Conservation (phyloP, 495 filamentous ascomycete species). For the Hypomontagnella submonticulosa region DNA sequence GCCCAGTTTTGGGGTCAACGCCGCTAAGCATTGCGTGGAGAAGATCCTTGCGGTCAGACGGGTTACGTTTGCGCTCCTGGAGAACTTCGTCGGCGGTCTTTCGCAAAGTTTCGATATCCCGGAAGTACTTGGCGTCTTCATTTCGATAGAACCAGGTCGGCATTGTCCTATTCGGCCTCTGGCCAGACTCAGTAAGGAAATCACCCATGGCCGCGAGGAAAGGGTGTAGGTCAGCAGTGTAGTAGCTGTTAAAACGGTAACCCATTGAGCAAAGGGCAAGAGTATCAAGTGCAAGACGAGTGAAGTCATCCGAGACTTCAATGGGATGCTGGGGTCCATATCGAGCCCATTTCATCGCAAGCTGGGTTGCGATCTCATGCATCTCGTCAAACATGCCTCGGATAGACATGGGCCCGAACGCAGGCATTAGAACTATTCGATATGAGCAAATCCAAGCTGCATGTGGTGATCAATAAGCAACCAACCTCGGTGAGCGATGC, state of each 20-base stretch:
- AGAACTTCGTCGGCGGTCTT: conserved; percentile 69
- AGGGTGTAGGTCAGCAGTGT: conserved; percentile 71
- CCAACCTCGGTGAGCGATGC: conserved; percentile 70
- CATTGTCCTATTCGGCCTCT: conserved; percentile 64
- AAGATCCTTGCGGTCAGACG: conserved; percentile 72
- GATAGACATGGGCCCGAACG: conserved; percentile 78
- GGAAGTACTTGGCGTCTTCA: conserved; percentile 65
- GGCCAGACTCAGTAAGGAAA: conserved; percentile 66
- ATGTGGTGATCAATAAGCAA: neutral
- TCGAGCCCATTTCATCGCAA: conserved; percentile 81
- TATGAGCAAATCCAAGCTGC: conserved; percentile 25
- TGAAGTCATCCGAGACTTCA: conserved; percentile 75
- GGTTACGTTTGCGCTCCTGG: conserved; percentile 65
- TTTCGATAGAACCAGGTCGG: conserved; percentile 62
- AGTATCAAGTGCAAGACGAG: conserved; percentile 77
- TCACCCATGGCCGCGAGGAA: conserved; percentile 73
- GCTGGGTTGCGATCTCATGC: conserved; percentile 76
- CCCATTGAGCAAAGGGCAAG: conserved; percentile 79
- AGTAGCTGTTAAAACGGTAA: conserved; percentile 80
- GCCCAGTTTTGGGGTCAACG: conserved; percentile 72
- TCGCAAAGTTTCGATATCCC: conserved; percentile 67
- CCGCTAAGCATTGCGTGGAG: conserved; percentile 76
- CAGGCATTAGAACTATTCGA: conserved; percentile 62
- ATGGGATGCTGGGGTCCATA: conserved; percentile 67
- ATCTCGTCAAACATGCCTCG: conserved; percentile 78